A percentile compares a stretch with the other conserved stretches of the same genome.
These are phyloP conservation scores for Nidularia sp. DNA, from an alignment of 768 basidiomycete species.

Conservation along the genomic window DNA sequence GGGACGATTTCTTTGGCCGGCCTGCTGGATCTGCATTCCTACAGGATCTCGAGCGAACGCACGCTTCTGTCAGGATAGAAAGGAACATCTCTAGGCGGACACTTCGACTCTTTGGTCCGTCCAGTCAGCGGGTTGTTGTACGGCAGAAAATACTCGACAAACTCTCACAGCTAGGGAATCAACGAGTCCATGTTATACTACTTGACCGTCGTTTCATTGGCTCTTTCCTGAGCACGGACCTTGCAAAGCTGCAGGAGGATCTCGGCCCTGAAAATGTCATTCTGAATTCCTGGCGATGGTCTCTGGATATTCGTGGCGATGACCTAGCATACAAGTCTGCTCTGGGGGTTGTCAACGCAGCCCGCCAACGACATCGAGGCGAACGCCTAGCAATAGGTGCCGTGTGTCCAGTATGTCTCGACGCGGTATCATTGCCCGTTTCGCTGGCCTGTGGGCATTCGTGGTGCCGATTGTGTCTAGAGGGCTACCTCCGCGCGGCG, in stretches of 20 bases:
- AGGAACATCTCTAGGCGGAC: constrained; percentile 33
- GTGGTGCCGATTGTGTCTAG: constrained; percentile 65
- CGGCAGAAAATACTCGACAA: constrained; percentile 44
- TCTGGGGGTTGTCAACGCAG: constrained; percentile 31
- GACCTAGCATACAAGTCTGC: constrained; percentile 38
- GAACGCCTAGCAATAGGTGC: constrained; percentile 3
- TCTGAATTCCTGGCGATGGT: constrained; percentile 37
- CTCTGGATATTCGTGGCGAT: constrained; percentile 55
- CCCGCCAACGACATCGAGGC: constrained; percentile 17
- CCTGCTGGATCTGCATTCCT: constrained; percentile 41
- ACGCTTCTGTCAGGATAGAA: constrained; percentile 39
- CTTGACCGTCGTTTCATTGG: constrained; percentile 43
- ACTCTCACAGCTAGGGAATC: constrained; percentile 36
- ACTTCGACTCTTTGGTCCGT: constrained; percentile 53
- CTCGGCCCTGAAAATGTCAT: constrained; percentile 56
- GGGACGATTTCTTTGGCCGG: constrained; percentile 61
- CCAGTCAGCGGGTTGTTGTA: constrained; percentile 32
- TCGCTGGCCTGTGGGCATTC: constrained; percentile 60
- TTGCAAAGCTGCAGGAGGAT: constrained; percentile 38
- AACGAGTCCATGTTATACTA: constrained; percentile 37
- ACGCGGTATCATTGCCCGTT: constrained; percentile 45
- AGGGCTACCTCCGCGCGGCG: constrained; percentile 53
- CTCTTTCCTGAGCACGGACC: constrained; percentile 40
- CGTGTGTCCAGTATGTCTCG: constrained; percentile 70
- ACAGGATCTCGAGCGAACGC: constrained; percentile 29